These are phyloP conservation scores for Carpinus viminea DNA, from an alignment of 306 rosid species.

Conservation along the genomic window DNA sequence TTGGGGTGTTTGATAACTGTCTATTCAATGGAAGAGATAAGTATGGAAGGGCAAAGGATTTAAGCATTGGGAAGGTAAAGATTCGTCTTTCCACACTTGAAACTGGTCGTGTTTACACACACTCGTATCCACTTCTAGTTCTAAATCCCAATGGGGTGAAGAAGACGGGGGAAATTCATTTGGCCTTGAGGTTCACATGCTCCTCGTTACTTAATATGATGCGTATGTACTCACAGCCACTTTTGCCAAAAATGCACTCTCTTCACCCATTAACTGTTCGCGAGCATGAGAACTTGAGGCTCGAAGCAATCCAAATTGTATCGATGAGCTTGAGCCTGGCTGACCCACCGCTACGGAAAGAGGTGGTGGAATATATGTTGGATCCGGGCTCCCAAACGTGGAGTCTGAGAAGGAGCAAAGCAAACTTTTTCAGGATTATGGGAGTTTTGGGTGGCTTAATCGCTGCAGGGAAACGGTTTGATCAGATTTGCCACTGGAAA, in stretches of 20 bases:
- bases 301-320: conserved; percentile 81
- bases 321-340: conserved; percentile 80
- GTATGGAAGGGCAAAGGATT: conserved; percentile 60
- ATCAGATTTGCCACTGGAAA: conserved; percentile 92
- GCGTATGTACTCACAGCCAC: conserved; percentile 86
- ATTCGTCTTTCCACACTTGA: conserved; percentile 97
- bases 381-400: conserved; percentile 96
- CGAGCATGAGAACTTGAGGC: too few species aligned
- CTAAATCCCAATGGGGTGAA: conserved; percentile 83
- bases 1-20: conserved; percentile 92
- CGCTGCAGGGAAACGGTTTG: conserved; percentile 94
- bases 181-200: conserved; percentile 93
- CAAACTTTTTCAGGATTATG: conserved; percentile 87
- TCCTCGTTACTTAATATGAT: conserved; percentile 89
- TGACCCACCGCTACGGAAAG: conserved; percentile 87
- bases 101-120: conserved; percentile 83
- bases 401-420: conserved; percentile 98
- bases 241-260: conserved; percentile 94
- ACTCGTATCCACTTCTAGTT: conserved; percentile 86
- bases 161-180: conserved; percentile 96
- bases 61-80: conserved; percentile 86
- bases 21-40: conserved; percentile 83
- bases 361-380: conserved; percentile 90
- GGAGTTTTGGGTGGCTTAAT: conserved; percentile 75
- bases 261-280: conserved; percentile 73